These are phyloP conservation scores for Marasmius fiardii DNA, from an alignment of 1,284 basidiomycete genomes.

Conservation along the genomic window DNA sequence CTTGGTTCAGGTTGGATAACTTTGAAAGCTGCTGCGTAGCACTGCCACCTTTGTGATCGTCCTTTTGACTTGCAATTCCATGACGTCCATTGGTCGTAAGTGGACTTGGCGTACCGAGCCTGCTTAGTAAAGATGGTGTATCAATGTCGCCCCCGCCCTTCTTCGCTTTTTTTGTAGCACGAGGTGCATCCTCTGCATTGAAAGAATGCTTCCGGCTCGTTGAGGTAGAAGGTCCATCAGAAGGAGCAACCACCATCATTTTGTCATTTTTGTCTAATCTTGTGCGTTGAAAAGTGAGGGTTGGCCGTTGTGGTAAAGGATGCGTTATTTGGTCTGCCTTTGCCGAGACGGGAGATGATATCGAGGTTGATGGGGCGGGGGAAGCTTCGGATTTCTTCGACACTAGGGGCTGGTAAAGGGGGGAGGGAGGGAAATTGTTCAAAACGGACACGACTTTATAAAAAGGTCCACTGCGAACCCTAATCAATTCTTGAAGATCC, in stretches of 20 bases:
- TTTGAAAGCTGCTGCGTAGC: slow-evolving; percentile 19
- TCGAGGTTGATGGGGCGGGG: slow-evolving; percentile 9
- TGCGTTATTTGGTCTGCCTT: neutral
- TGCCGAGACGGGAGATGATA: slow-evolving; percentile 6
- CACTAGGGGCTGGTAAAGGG: slow-evolving; percentile 49
- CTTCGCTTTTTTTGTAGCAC: slow-evolving; percentile 32
- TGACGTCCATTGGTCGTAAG: slow-evolving; percentile 22
- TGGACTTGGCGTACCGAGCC: slow-evolving; percentile 29
- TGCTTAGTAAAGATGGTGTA: slow-evolving; percentile 40
- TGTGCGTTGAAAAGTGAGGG: neutral
- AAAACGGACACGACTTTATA: slow-evolving; percentile 38
- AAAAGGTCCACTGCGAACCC: slow-evolving; percentile 62
- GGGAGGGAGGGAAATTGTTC: slow-evolving; percentile 42
- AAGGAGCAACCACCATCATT: neutral
- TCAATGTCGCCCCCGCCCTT: slow-evolving; percentile 22
- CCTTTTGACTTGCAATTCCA: slow-evolving; percentile 8
- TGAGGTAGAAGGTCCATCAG: slow-evolving; percentile 4
- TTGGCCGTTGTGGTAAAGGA: neutral
- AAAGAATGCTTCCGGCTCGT: slow-evolving; percentile 15
- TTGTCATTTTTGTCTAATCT: neutral
- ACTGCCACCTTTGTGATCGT: no score
- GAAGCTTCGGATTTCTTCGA: slow-evolving; percentile 20
- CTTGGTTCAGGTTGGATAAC: neutral
- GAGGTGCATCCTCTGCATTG: slow-evolving; percentile 21
- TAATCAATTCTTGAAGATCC: slow-evolving; percentile 51